These are phyloP conservation scores for Tremella yokohamensis DNA, from an alignment of 768 basidiomycete genomes.

Conservation along the genomic window DNA sequence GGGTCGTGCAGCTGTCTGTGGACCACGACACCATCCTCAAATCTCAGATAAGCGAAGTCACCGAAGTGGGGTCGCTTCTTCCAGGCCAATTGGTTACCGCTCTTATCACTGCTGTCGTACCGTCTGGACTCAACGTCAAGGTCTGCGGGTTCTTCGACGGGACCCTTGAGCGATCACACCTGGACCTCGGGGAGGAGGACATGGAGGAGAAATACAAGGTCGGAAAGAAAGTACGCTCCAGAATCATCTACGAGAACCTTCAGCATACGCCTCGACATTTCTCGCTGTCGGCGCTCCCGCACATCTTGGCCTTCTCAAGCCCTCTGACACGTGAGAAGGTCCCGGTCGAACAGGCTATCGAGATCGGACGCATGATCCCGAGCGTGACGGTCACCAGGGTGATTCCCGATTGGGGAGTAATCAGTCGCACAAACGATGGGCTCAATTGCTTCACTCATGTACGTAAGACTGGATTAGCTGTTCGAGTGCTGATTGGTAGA, in stretches of 20 bases:
- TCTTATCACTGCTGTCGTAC: slow-evolving; percentile 70
- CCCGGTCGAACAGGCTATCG: slow-evolving; percentile 60
- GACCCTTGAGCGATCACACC: slow-evolving; percentile 77
- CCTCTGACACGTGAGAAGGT: slow-evolving; percentile 30
- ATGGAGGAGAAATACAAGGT: slow-evolving; percentile 51
- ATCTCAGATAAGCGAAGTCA: slow-evolving; percentile 68
- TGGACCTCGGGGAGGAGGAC: slow-evolving; percentile 55
- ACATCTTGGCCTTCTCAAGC: slow-evolving; percentile 61
- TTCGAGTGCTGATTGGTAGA: slow-evolving; percentile 56
- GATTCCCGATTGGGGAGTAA: slow-evolving; percentile 76
- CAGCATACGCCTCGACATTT: slow-evolving; percentile 71
- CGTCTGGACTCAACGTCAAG: slow-evolving; percentile 78
- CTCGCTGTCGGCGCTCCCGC: slow-evolving; percentile 70
- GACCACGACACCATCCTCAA: slow-evolving; percentile 50
- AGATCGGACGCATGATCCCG: slow-evolving; percentile 70
- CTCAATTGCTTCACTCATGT: slow-evolving; percentile 85
- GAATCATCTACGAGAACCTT: slow-evolving; percentile 76
- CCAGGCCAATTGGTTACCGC: slow-evolving; percentile 80
- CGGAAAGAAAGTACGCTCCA: slow-evolving; percentile 60
- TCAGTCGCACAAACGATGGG: slow-evolving; percentile 63
- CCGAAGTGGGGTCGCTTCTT: slow-evolving; percentile 72
- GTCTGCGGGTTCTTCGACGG: slow-evolving; percentile 88
- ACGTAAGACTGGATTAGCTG: slow-evolving; percentile 43
- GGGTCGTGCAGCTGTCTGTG: slow-evolving; percentile 68
- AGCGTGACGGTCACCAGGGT: slow-evolving; percentile 68